Evolutionary conservation across 768 basidiomycete genomes (phyloP), one percentile per base, ranked within the genome.

Genomic region (Paxillus involutus): DNA sequence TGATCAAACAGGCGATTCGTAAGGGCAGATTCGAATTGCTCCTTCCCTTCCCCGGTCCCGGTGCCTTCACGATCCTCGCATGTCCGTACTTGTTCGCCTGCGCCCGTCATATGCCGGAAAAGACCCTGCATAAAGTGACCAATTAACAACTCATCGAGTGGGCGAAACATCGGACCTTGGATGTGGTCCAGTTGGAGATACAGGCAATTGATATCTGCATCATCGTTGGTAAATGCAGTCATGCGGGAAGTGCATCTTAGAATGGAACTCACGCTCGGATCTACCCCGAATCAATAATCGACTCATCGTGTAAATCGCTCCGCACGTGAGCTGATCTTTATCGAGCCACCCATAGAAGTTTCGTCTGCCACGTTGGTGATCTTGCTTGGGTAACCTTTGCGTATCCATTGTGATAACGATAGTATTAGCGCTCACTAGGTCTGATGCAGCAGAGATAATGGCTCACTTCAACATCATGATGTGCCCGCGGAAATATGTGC

Each of bases 71-170:
- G 14, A 16, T 51, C 63, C 7, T 63, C 62, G 36, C 63, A 57
- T 43, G 64, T 59, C 67, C 67, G 70, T 17, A 41, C 59, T n/a
- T 58, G 50, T 45, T 73, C 68, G 11, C 66, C 68, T 55, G 61
- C 50, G 14, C 71, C 73, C 45, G 63, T 71, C 59, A 73, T 63
- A 63, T 74, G 59, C 50, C 70, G 71, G 13, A 71, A 56, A 3
- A 72, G 33, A 30, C 70, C 66, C 48, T 73, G 68, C n/a, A 58
- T 53, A 53, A 73, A 71, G 51, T 73, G 72, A 47, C 70, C 67
- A 19, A 36, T 49, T 55, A 73, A 63, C 16, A 70, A 61, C 44
- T 67, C 64, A 44, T 73, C 68, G 16, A 73, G 65, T 10, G 72
- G 71, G 44, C 68, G 66, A 14, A 66, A 30, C 11, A 29, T 65